Conservation (phyloP, 805 yeast genomes). For the Ogataea corticis region DNA sequence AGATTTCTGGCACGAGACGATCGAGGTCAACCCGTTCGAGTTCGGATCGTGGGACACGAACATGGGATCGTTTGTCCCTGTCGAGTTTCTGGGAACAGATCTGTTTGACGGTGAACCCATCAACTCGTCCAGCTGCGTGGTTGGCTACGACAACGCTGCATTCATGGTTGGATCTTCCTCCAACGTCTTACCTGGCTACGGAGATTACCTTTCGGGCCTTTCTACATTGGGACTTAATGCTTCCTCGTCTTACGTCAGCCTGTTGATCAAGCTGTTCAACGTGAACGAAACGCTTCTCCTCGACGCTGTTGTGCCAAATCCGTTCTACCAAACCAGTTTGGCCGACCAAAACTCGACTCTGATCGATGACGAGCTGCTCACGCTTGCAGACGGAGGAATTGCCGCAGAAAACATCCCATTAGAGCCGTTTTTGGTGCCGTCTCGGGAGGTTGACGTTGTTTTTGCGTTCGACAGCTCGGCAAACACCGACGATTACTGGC, state of each 20-base stretch:
- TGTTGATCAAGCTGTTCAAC: slow-evolving; percentile 37
- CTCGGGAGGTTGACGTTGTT: slow-evolving; percentile 59
- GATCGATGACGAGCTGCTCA: slow-evolving; percentile 16
- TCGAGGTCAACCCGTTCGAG: slow-evolving; percentile 63
- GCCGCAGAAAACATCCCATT: slow-evolving; percentile 59
- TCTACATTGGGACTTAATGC: slow-evolving; percentile 23
- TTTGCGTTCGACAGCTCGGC: slow-evolving; percentile 66
- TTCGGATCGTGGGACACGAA: slow-evolving; percentile 86
- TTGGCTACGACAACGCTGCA: slow-evolving; percentile 76
- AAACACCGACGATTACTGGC: slow-evolving; percentile 60
- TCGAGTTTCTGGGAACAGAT: slow-evolving; percentile 65
- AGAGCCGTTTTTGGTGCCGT: slow-evolving; percentile 59
- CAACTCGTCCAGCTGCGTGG: slow-evolving; percentile 46
- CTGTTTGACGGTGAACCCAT: slow-evolving; percentile 57
- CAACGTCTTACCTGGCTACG: slow-evolving; percentile 48
- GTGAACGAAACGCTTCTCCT: slow-evolving; percentile 46
- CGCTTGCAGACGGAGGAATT: slow-evolving; percentile 36
- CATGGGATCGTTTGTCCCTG: slow-evolving; percentile 60
- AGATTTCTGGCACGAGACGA: slow-evolving; percentile 57
- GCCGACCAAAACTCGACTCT: slow-evolving; percentile 34
- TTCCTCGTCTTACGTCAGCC: slow-evolving; percentile 13
- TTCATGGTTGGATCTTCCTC: slow-evolving; percentile 78
- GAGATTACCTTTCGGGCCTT: slow-evolving; percentile 13
- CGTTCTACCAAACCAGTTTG: slow-evolving; percentile 38
- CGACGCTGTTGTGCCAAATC: slow-evolving; percentile 44